Evolutionary conservation across 208 protist species (phyloP).

Genomic region (Leishmania guyanensis): DNA sequence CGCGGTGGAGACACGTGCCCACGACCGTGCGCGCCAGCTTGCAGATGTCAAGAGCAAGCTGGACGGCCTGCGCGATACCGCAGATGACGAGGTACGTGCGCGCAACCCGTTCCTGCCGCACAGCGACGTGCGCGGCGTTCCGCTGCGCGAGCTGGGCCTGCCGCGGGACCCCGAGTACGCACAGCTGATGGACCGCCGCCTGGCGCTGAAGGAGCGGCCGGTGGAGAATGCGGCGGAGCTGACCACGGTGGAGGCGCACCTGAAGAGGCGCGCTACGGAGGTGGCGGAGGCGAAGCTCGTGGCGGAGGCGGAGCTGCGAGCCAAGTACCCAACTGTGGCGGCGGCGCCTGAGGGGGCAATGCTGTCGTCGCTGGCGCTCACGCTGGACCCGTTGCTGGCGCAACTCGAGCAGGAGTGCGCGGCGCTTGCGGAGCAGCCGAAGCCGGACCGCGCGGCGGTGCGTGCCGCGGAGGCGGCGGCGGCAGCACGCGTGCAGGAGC

Average conservation of each 20-base stretch:
- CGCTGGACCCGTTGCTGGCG: slow-evolving; percentile 33
- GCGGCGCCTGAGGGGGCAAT: slow-evolving; percentile 10
- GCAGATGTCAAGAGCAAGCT: too few relatives aligned
- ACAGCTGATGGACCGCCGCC: slow-evolving; percentile 24
- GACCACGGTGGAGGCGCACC: slow-evolving; percentile 23
- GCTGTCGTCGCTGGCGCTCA: slow-evolving; percentile 35
- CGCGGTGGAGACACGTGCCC: too few relatives aligned
- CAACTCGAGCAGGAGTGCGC: slow-evolving; percentile 25
- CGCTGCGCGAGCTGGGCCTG: slow-evolving; percentile 35
- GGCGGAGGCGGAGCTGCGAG: slow-evolving; percentile 16
- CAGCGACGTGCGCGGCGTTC: slow-evolving; percentile 31
- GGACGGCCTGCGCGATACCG: too few relatives aligned
- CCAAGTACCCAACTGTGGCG: slow-evolving; percentile 16
- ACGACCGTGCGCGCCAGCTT: too few relatives aligned
- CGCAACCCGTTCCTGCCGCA: slow-evolving; percentile 48
- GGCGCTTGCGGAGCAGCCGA: slow-evolving; percentile 9
- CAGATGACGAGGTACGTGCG: slow-evolving; percentile 43
- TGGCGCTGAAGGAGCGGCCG: slow-evolving; percentile 37
- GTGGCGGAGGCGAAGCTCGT: slow-evolving; percentile 31
- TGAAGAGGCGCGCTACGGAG: slow-evolving; percentile 26
- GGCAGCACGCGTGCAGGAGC: slow-evolving; percentile 23
- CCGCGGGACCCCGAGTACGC: slow-evolving; percentile 18
- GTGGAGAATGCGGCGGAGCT: slow-evolving; percentile 24
- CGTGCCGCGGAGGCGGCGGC: slow-evolving; percentile 25
- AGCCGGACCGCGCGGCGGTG: slow-evolving; percentile 3